Evolutionary conservation across 345 rosid species (phyloP).

Genomic region (Hibiscus mutabilis): DNA sequence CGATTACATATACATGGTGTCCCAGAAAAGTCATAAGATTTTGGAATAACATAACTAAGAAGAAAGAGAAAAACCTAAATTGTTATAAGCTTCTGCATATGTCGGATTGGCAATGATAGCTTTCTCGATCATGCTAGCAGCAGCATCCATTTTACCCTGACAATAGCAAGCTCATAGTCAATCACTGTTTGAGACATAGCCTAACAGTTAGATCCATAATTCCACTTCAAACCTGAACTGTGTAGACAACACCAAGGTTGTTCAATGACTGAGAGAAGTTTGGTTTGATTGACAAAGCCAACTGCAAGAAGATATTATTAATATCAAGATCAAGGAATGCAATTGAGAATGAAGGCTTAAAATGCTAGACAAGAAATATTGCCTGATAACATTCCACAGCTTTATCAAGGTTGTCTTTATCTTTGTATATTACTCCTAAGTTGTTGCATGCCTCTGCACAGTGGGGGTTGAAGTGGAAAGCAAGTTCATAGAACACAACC

Average conservation of each 20-base stretch:
- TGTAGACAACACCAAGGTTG: constrained; percentile 98
- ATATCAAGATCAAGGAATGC: constrained; percentile 10
- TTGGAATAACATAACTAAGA: background rate
- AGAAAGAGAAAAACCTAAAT: constrained; percentile 60
- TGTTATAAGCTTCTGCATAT: constrained; percentile 96
- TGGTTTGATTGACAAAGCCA: constrained; percentile 96
- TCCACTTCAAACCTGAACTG: constrained; percentile 76
- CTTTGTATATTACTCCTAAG: constrained; percentile 97
- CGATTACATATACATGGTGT: background rate
- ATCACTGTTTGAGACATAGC: background rate
- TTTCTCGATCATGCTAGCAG: constrained; percentile 97
- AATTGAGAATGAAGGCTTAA: constrained; percentile 9
- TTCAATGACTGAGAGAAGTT: constrained; percentile 96
- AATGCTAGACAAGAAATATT: constrained; percentile 24
- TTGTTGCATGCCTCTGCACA: constrained; percentile 99
- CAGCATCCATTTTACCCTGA: constrained; percentile 99
- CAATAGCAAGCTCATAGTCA: constrained; percentile 19
- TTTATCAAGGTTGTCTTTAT: constrained; percentile 98
- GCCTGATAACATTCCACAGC: constrained; percentile 99
- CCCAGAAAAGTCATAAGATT: background rate
- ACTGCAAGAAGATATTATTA: constrained; percentile 34
- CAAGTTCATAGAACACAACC: constrained; percentile 95
- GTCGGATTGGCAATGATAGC: constrained; percentile 97
- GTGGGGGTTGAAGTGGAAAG: constrained; percentile 96
- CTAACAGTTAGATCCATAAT: background rate